Percentiles rank a stretch among this genome's conserved stretches.
These are phyloP conservation scores for Priceomyces castillae DNA, from an alignment of 805 yeast species.

Conservation along the genomic window DNA sequence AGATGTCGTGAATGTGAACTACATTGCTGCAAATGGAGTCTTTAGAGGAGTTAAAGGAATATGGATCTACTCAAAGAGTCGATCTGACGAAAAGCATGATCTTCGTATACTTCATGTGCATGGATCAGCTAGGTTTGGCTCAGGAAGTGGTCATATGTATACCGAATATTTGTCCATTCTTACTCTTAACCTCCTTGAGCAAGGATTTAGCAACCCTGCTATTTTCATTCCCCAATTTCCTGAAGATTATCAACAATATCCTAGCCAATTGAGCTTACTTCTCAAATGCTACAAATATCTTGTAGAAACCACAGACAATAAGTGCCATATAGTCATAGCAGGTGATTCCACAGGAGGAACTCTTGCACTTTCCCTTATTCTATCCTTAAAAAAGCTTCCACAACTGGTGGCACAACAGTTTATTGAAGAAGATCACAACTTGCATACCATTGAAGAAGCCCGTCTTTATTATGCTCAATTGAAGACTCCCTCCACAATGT, in stretches of 20 bases:
- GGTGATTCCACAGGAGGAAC: slow-evolving; percentile 54
- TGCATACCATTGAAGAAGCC: not conserved
- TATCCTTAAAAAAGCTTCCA: slow-evolving; percentile 8
- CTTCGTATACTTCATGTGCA: slow-evolving; percentile 44
- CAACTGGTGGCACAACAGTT: slow-evolving; percentile 18
- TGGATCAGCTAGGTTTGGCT: slow-evolving; percentile 31
- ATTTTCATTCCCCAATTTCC: slow-evolving; percentile 27
- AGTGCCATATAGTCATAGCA: slow-evolving; percentile 1
- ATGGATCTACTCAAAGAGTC: slow-evolving; percentile 30
- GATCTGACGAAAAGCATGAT: slow-evolving; percentile 30
- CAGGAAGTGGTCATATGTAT: slow-evolving; percentile 39
- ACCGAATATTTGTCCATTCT: slow-evolving; percentile 44
- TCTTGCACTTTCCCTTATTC: slow-evolving; percentile 33
- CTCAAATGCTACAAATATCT: slow-evolving; percentile 31
- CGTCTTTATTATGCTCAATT: not conserved
- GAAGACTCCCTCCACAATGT: slow-evolving; percentile 26
- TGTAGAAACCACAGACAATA: slow-evolving; percentile 2
- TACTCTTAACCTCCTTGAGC: slow-evolving; percentile 40
- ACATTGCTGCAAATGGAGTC: not conserved
- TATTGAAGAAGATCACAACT: not conserved
- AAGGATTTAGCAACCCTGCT: slow-evolving; percentile 50
- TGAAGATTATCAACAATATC: slow-evolving; percentile 13
- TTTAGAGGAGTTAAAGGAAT: slow-evolving; percentile 22
- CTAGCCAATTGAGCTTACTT: slow-evolving; percentile 24
- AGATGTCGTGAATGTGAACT: slow-evolving; percentile 13